Conservation (phyloP, 1,284 basidiomycete species). For the Athelia psychrophila region DNA sequence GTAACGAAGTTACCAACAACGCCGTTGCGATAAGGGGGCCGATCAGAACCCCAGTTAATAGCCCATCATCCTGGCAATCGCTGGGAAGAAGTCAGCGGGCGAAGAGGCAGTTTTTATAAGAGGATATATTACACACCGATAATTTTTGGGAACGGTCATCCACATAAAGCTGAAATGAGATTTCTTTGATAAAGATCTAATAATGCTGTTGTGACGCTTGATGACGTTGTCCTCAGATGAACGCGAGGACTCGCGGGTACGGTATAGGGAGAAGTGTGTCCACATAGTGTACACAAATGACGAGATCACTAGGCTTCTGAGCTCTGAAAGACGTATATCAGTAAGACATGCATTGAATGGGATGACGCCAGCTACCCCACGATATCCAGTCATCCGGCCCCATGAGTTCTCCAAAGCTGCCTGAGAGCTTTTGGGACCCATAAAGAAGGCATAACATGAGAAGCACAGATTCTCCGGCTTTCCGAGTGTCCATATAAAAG, state of each 20-base stretch:
- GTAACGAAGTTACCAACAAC: conserved; percentile 54
- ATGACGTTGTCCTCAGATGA: conserved; percentile 41
- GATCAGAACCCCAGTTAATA: conserved; percentile 75
- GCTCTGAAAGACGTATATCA: conserved; percentile 40
- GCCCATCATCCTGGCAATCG: conserved; percentile 81
- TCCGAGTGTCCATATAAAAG: conserved; percentile 53
- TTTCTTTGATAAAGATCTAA: conserved; percentile 31
- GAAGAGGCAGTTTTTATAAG: conserved; percentile 2
- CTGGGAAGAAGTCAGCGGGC: conserved; percentile 39
- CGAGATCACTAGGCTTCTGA: conserved; percentile 51
- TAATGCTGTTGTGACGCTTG: conserved; percentile 30
- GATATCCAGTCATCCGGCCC: conserved; percentile 10
- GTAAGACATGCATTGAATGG: conserved; percentile 9
- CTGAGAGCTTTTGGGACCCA: conserved; percentile 26
- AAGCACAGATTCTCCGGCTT: conserved; percentile 52
- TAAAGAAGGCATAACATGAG: conserved; percentile 52
- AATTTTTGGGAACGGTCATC: conserved; percentile 90
- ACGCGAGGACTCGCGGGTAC: conserved; percentile 34
- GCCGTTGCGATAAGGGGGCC: conserved; percentile 75
- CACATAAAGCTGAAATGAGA: conserved; percentile 69
- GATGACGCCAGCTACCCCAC: conserved; percentile 33
- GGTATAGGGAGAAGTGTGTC: conserved; percentile 48
- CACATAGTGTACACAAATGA: conserved; percentile 65
- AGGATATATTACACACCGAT: conserved; percentile 44
- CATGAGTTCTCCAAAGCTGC: background rate